A percentile compares a stretch with the other conserved stretches of the same genome.
Conservation (phyloP, 1,284 basidiomycete genomes). For the Leccinum griseonigrum region DNA sequence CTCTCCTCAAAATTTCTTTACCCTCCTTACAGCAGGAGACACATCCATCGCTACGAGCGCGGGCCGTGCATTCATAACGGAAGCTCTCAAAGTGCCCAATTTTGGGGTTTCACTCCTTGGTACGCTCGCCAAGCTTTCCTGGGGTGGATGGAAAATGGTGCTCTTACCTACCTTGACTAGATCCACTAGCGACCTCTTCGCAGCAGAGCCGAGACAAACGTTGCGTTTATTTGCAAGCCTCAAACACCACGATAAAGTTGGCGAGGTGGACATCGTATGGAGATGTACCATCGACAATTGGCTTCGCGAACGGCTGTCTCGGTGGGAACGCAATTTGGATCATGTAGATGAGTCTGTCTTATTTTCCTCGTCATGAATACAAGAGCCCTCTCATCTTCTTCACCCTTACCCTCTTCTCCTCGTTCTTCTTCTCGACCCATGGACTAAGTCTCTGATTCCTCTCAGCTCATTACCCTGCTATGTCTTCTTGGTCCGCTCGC, state of each 20-base stretch:
- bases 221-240: conserved; percentile 53
- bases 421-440: conserved; percentile 72
- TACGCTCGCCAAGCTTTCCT: conserved; percentile 57
- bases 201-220: conserved; percentile 39
- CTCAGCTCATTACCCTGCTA: conserved; percentile 54
- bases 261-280: conserved; percentile 58
- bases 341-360: conserved; percentile 66
- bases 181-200: conserved; percentile 45
- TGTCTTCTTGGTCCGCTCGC: conserved; percentile 58
- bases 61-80: conserved; percentile 59
- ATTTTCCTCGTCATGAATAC: conserved; percentile 68
- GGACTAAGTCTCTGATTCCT: conserved; percentile 61
- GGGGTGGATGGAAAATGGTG: conserved; percentile 72
- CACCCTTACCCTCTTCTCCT: conserved; percentile 48
- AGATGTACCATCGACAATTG: conserved; percentile 48
- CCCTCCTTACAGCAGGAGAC: conserved; percentile 58
- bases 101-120: conserved; percentile 58
- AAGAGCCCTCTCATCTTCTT: conserved; percentile 51
- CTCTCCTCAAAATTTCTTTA: conserved; percentile 49
- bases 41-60: conserved; percentile 62
- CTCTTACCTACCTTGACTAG: conserved; percentile 53
- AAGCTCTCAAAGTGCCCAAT: conserved; percentile 34
- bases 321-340: conserved; percentile 32
- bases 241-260: conserved; percentile 45
- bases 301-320: conserved; percentile 32